Base-by-base conservation (phyloP, 1,284 basidiomycete genomes). In the Filobasidium uniguttulatum region DNA sequence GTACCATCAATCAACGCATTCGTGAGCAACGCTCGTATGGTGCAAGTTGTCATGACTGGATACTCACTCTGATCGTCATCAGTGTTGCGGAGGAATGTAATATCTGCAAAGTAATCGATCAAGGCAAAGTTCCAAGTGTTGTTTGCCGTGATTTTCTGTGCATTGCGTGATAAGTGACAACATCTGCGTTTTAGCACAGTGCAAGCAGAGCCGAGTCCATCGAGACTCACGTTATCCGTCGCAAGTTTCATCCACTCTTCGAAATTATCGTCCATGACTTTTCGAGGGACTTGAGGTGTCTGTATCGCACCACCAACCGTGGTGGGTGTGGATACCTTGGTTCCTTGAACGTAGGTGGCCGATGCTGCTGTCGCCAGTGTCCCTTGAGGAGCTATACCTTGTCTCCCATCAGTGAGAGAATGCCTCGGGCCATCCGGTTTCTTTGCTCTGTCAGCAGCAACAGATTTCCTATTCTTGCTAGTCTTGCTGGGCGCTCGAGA, bases 241-340 rank as follows among this genome's bases (percentile, higher is more conserved):
- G 91, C 91, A 80, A 98, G 84, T 74, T 97, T 98, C 93, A 99
- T 98, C 93, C 94, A 98, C 66, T 98, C 90, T 66, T 98, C 93
- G 63, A 83, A 91, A 60, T 90, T 91, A 33, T 80, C 83, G 68
- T 75, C 85, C 79, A 86, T 85, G 28, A 87, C 78, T 59, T 89
- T 85, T 57, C 82, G 68, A 40, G 62, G 62, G 40, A 67, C 50
- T 15, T 52, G 50, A 9, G 36, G 47, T 31, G 38, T n/a, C n/a
- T n/a, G n/a, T n/a, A n/a, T n/a, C n/a, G n/a, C n/a, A n/a, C n/a
- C n/a, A n/a, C n/a, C n/a, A n/a, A n/a, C n/a, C n/a, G n/a, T n/a
- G n/a, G n/a, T n/a, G n/a, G n/a, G n/a, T n/a, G n/a, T n/a, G n/a
- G n/a, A n/a, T n/a, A 43, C 15, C 5, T 9, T 43, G 4, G 40